A percentile compares a stretch with the other conserved stretches of the same genome.
Evolutionary conservation across 768 basidiomycete species (phyloP).

Genomic region (Hemileccinum rubropunctum): DNA sequence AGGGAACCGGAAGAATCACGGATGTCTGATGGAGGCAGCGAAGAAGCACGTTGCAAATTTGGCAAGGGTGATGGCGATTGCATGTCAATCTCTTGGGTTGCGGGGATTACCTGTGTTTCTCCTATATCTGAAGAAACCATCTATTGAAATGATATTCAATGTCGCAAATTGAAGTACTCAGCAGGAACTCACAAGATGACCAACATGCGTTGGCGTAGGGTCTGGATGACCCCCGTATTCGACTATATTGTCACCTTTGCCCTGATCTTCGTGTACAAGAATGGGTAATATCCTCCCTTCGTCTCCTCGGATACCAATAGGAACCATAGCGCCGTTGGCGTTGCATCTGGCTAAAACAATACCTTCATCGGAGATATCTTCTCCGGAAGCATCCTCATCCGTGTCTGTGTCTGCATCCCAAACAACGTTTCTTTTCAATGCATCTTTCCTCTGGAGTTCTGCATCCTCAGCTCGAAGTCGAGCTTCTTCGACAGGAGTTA

Average conservation of each 20-base stretch:
- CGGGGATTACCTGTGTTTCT: constrained; percentile 49
- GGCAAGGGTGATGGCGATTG: constrained; percentile 21
- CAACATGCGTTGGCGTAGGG: constrained; percentile 50
- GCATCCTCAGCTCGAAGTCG: constrained; percentile 49
- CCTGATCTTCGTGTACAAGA: constrained; percentile 23
- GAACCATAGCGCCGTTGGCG: constrained; percentile 28
- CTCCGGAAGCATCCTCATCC: constrained; percentile 59
- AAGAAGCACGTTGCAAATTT: constrained; percentile 7
- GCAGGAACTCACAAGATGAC: constrained; percentile 48
- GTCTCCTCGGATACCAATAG: constrained; percentile 57
- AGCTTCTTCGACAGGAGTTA: constrained; percentile 61
- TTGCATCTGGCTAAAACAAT: constrained; percentile 25
- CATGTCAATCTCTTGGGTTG: constrained; percentile 30
- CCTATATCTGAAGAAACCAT: constrained; percentile 34
- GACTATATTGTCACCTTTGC: constrained; percentile 3
- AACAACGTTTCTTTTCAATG: constrained; percentile 55
- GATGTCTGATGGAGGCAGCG: constrained; percentile 31
- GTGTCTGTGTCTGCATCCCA: constrained; percentile 63
- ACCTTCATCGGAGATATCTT: constrained; percentile 37
- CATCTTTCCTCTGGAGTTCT: constrained; percentile 61
- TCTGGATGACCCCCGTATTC: constrained; percentile 53
- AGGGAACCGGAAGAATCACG: constrained; percentile 13
- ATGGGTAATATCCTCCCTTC: constrained; percentile 53
- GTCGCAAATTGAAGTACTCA: not conserved
- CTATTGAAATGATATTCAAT: constrained; percentile 9